Percentiles rank a stretch among this genome's conserved stretches.
Conservation (phyloP, 1,139 yeast genomes). For the Suhomyces coccinellae region DNA sequence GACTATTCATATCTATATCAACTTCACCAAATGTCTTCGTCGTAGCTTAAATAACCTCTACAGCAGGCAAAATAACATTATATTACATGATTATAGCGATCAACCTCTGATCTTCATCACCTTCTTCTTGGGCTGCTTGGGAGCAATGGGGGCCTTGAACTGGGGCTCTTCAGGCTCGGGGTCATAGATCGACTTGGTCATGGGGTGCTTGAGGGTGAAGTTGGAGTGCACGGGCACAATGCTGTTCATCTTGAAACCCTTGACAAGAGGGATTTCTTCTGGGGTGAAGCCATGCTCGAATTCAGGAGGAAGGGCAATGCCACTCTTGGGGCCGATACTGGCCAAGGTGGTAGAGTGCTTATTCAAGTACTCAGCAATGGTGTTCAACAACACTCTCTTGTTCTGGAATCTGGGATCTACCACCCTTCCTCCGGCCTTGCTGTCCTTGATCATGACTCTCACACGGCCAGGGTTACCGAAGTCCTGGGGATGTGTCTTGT, state of each 20-base stretch:
- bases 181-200: conserved; percentile 70
- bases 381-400: conserved; percentile 67
- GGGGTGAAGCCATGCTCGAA: conserved; percentile 53
- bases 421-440: conserved; percentile 42
- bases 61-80: not conserved
- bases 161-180: conserved; percentile 39
- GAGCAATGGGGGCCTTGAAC: conserved; percentile 34
- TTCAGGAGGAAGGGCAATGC: conserved; percentile 65
- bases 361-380: conserved; percentile 62
- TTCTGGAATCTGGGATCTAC: conserved; percentile 43
- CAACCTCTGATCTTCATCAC: conserved; percentile 50
- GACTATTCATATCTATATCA: no score
- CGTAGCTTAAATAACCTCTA: no score
- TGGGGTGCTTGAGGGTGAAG: conserved; percentile 80
- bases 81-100: not conserved
- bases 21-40: no score
- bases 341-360: conserved; percentile 69
- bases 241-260: conserved; percentile 81
- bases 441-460: conserved; percentile 59
- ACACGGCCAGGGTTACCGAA: conserved; percentile 97
- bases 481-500: conserved; percentile 92
- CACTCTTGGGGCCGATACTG: conserved; percentile 52
- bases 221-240: conserved; percentile 85
- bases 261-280: conserved; percentile 69
- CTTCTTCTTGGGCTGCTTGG: conserved; percentile 54